phyloP scores from a whole-genome alignment of 345 rosid species.

The Zanthoxylum bungeanum region DNA sequence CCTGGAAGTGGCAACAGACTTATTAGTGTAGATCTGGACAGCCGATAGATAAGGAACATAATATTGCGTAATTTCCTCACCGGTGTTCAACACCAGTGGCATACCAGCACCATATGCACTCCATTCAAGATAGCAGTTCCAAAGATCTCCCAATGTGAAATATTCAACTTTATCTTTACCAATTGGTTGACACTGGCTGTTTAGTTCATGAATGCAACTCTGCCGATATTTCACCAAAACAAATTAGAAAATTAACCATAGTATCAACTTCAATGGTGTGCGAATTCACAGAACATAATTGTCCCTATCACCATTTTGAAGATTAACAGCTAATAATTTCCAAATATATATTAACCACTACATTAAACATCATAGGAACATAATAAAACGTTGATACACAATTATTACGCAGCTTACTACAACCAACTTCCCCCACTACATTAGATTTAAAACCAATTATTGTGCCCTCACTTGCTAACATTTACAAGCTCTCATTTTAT shows the following conservation, averaged over 20 bases:
- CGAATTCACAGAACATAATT: background rate
- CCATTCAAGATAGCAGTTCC: conserved; percentile 68
- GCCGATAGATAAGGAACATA: conserved; percentile 74
- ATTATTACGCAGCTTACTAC: background rate
- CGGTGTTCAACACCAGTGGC: conserved; percentile 26
- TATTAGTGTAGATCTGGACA: conserved; percentile 56
- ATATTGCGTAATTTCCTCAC: conserved; percentile 49
- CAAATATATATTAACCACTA: background rate
- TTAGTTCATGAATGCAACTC: conserved; percentile 45
- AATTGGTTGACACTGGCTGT: conserved; percentile 48
- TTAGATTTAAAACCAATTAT: no score
- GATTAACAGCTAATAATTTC: background rate
- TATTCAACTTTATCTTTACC: conserved; percentile 46
- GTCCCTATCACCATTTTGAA: background rate
- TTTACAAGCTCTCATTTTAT: no score
- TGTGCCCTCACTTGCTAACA: no score
- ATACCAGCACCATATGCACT: conserved; percentile 71
- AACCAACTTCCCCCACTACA: background rate
- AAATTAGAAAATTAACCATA: background rate
- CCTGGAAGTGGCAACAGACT: conserved; percentile 44
- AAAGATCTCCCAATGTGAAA: conserved; percentile 63
- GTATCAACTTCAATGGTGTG: background rate
- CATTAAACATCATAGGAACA: background rate
- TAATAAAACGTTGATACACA: background rate
- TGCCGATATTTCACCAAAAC: conserved; percentile 15